These are phyloP conservation scores for Chloranthus sessilifolius DNA, from an alignment of 164 flowering plant species.

Conservation along the genomic window DNA sequence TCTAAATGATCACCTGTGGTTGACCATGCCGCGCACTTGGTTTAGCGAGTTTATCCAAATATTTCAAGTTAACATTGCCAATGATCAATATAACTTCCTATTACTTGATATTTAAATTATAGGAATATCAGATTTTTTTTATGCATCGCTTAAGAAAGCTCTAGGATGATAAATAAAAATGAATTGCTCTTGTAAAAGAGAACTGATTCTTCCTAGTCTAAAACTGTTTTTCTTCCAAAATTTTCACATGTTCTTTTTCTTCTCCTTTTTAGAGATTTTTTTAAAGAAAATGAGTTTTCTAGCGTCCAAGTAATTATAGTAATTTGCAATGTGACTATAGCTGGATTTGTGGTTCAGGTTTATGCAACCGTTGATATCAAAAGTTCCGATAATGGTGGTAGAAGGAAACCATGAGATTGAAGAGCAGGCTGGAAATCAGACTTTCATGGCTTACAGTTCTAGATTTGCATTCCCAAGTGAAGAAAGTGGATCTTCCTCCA, in stretches of 20 bases:
- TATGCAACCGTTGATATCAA: slow-evolving; percentile 80
- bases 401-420: slow-evolving; percentile 97
- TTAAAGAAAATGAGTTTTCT: not conserved
- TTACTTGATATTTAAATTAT: no score
- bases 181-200: no score
- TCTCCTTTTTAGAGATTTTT: not conserved
- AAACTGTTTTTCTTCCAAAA: no score
- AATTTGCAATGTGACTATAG: not conserved
- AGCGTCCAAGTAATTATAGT: not conserved
- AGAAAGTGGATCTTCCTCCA: slow-evolving; percentile 76
- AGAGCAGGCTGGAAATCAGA: slow-evolving; percentile 48
- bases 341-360: slow-evolving; percentile 36
- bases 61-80: no score
- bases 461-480: slow-evolving; percentile 83
- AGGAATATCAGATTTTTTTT: no score
- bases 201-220: no score
- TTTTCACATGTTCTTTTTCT: not conserved
- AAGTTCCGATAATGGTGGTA: slow-evolving; percentile 86
- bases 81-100: no score
- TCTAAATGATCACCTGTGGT: no score
- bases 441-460: slow-evolving; percentile 77
- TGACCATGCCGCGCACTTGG: no score
- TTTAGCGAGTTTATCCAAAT: no score
- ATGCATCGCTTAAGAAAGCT: no score
- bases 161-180: no score